Percentiles rank a stretch among this genome's conserved stretches.
Conservation (phyloP, 2,329 filamentous ascomycete genomes). For the Dactylellina sp. region DNA sequence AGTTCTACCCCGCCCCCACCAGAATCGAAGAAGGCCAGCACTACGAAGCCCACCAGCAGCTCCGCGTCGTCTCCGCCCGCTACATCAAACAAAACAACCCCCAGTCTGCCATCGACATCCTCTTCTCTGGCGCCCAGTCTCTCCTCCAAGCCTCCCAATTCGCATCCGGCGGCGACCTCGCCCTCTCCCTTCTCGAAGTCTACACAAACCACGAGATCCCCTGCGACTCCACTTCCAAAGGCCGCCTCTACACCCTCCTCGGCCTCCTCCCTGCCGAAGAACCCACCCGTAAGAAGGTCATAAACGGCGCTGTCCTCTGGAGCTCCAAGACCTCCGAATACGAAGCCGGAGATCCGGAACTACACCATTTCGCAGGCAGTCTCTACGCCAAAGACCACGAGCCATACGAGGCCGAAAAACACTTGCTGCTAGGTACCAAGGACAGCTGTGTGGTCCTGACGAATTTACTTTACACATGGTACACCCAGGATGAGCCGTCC, state of each 20-base stretch:
- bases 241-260: constrained; percentile 70
- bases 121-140: constrained; percentile 84
- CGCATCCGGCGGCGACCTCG: constrained; percentile 89
- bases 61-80: constrained; percentile 91
- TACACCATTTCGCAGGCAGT: constrained; percentile 90
- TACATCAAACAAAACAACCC: constrained; percentile 92
- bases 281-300: constrained; percentile 91
- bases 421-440: constrained; percentile 87
- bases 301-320: constrained; percentile 88
- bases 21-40: constrained; percentile 90
- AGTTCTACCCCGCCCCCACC: constrained; percentile 38
- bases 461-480: constrained; percentile 92
- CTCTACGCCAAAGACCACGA: constrained; percentile 86
- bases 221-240: constrained; percentile 79
- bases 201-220: constrained; percentile 87
- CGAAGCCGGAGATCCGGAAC: constrained; percentile 89
- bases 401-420: constrained; percentile 90
- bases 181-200: constrained; percentile 86
- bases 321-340: constrained; percentile 85
- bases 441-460: constrained; percentile 85
- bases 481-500: constrained; percentile 86
- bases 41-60: constrained; percentile 99
- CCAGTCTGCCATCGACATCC: constrained; percentile 84
- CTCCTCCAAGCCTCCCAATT: constrained; percentile 93
- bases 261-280: constrained; percentile 84